Conservation (phyloP, 768 basidiomycete genomes). For the Leccinum arenicola region DNA sequence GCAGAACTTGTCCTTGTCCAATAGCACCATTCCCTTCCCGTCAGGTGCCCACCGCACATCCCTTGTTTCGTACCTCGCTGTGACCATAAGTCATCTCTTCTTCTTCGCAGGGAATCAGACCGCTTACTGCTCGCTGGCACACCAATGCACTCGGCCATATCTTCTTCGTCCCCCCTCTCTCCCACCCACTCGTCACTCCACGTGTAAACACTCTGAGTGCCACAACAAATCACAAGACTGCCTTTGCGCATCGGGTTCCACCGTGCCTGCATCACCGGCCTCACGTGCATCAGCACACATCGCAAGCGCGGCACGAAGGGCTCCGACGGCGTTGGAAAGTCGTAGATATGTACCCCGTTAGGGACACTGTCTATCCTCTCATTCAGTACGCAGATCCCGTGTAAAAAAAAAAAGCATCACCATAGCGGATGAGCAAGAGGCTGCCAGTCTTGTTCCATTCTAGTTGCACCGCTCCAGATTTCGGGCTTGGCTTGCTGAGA, state of each 20-base stretch:
- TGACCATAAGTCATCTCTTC: background rate
- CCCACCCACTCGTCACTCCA: slow-evolving; percentile 85
- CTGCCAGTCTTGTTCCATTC: slow-evolving; percentile 81
- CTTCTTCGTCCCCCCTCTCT: slow-evolving; percentile 55
- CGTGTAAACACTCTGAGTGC: slow-evolving; percentile 61
- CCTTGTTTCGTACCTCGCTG: slow-evolving; percentile 69
- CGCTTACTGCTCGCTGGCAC: slow-evolving; percentile 74
- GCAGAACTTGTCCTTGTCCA: slow-evolving; percentile 81
- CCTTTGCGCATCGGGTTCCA: slow-evolving; percentile 90
- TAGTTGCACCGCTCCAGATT: slow-evolving; percentile 66
- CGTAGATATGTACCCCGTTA: slow-evolving; percentile 62
- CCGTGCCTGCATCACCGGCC: slow-evolving; percentile 59
- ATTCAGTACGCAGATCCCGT: background rate
- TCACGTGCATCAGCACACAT: slow-evolving; percentile 63
- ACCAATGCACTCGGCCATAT: slow-evolving; percentile 88
- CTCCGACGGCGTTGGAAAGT: slow-evolving; percentile 62
- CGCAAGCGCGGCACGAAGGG: slow-evolving; percentile 60
- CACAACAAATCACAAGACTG: slow-evolving; percentile 64
- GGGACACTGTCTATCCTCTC: slow-evolving; percentile 54
- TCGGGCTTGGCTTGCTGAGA: slow-evolving; percentile 59
- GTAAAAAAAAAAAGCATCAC: slow-evolving; percentile 35
- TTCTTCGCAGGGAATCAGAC: background rate
- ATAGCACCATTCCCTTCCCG: slow-evolving; percentile 72
- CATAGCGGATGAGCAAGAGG: slow-evolving; percentile 70
- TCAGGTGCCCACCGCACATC: slow-evolving; percentile 83